These are phyloP conservation scores for Bromus sterilis DNA, from an alignment of 176 grass and related monocot genomes.

Conservation along the genomic window DNA sequence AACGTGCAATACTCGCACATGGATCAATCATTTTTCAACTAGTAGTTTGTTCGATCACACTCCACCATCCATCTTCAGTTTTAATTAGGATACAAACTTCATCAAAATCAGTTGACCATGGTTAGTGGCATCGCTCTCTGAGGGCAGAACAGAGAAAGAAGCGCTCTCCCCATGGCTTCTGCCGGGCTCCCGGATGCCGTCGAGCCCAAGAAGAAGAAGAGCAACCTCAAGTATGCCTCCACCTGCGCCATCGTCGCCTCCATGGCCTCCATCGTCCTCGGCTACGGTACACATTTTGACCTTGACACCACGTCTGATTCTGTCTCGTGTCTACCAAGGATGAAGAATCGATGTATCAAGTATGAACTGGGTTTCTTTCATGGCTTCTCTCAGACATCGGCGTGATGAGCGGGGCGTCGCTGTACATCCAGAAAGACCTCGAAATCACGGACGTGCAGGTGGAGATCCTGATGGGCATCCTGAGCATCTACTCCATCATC, in stretches of 20 bases:
- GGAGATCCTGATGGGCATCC: conserved; percentile 56
- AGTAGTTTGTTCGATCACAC: not conserved
- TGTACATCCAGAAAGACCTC: conserved; percentile 59
- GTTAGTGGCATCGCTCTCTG: not conserved
- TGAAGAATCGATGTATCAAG: not conserved
- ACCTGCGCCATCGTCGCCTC: conserved; percentile 51
- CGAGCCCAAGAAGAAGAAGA: not conserved
- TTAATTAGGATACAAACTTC: not conserved
- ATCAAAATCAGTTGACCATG: not conserved
- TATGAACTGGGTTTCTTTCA: not conserved
- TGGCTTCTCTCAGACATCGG: conserved; percentile 34
- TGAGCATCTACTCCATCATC: conserved; percentile 55
- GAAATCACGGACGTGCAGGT: conserved; percentile 43
- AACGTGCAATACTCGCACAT: not conserved
- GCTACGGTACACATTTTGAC: conserved; percentile 38
- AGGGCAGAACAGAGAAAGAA: not conserved
- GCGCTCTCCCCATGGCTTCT: not conserved
- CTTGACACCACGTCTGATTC: not conserved
- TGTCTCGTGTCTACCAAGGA: not conserved
- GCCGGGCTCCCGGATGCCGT: not conserved
- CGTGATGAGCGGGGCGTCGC: conserved; percentile 63
- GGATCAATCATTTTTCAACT: not conserved
- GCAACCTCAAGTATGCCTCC: conserved; percentile 38
- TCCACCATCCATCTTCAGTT: not conserved
- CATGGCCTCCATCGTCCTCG: conserved; percentile 63